These are phyloP conservation scores for Pyrenula massariospora DNA, from an alignment of 495 filamentous ascomycete species.

Conservation along the genomic window DNA sequence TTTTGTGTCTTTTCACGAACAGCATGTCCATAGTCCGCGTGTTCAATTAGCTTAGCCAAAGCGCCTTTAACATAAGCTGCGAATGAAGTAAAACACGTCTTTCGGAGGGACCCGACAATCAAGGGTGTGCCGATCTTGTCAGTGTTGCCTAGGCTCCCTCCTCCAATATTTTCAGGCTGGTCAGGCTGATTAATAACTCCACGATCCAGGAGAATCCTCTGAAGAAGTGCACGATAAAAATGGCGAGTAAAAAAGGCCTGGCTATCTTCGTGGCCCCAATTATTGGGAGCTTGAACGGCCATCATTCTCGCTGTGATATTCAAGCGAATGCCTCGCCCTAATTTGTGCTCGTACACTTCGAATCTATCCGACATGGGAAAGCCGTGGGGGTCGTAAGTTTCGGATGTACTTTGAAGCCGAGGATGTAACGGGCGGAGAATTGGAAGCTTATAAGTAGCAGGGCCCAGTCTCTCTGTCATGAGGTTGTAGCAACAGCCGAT, in stretches of 20 bases:
- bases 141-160: slow-evolving; percentile 15
- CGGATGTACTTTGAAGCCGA: slow-evolving; percentile 44
- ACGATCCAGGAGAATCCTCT: slow-evolving; percentile 77
- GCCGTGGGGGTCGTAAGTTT: slow-evolving; percentile 68
- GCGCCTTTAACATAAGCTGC: slow-evolving; percentile 69
- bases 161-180: slow-evolving; percentile 21
- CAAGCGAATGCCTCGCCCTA: slow-evolving; percentile 54
- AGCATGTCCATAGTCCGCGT: slow-evolving; percentile 40
- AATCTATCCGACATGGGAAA: slow-evolving; percentile 81
- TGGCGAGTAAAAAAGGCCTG: slow-evolving; percentile 85
- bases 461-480: slow-evolving; percentile 76
- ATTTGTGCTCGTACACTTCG: slow-evolving; percentile 40
- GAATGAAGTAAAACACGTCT: slow-evolving; percentile 69
- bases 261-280: slow-evolving; percentile 75
- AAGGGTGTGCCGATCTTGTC: slow-evolving; percentile 47
- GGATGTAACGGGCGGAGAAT: slow-evolving; percentile 47
- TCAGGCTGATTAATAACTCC: slow-evolving; percentile 55
- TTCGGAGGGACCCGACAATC: slow-evolving; percentile 75
- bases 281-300: slow-evolving; percentile 87
- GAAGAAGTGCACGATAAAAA: slow-evolving; percentile 83
- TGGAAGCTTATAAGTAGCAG: slow-evolving; percentile 73
- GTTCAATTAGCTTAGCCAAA: slow-evolving; percentile 53
- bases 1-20: slow-evolving; percentile 47
- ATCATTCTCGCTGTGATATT: slow-evolving; percentile 97
- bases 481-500: slow-evolving; percentile 98